phyloP scores from a whole-genome alignment of 108 stramenopile genomes.

The Cyclotella distinguenda region DNA sequence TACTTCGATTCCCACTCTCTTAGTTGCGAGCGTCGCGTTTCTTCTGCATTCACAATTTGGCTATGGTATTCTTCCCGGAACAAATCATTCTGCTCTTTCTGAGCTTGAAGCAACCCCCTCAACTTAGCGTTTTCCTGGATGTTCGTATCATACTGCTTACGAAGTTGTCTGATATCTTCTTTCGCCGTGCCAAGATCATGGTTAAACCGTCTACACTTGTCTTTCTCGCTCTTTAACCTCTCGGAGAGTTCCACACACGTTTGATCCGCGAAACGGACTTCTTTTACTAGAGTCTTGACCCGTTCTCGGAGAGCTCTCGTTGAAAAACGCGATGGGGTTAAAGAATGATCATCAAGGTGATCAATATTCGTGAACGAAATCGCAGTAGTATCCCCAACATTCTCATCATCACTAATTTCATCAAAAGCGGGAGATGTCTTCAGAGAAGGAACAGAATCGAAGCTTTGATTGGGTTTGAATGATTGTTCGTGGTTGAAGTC shows the following conservation, averaged over 20 bases:
- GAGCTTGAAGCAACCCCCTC: conserved; percentile 21
- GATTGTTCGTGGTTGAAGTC: neutral
- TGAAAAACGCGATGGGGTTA: conserved; percentile 4
- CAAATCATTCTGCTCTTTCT: conserved; percentile 14
- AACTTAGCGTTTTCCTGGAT: conserved; percentile 34
- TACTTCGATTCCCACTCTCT: conserved; percentile 22
- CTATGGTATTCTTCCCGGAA: conserved; percentile 27
- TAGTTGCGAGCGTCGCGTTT: conserved; percentile 12
- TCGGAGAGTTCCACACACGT: conserved; percentile 77
- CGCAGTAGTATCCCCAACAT: neutral
- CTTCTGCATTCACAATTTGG: conserved; percentile 19
- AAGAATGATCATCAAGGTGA: neutral
- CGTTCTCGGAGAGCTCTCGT: conserved; percentile 56
- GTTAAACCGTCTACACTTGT: conserved; percentile 6
- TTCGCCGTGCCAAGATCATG: conserved; percentile 8
- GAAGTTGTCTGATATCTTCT: conserved; percentile 12
- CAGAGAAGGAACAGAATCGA: conserved; percentile 8
- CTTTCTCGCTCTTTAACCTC: conserved; percentile 37
- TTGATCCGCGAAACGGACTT: conserved; percentile 85
- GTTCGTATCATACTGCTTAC: conserved; percentile 9
- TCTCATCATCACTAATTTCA: neutral
- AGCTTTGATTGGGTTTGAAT: neutral
- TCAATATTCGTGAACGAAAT: neutral
- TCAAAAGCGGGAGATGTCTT: conserved; percentile 6
- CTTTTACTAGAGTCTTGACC: conserved; percentile 78